Conservation (phyloP, 164 flowering plant species). For the Magnolia sinica region DNA sequence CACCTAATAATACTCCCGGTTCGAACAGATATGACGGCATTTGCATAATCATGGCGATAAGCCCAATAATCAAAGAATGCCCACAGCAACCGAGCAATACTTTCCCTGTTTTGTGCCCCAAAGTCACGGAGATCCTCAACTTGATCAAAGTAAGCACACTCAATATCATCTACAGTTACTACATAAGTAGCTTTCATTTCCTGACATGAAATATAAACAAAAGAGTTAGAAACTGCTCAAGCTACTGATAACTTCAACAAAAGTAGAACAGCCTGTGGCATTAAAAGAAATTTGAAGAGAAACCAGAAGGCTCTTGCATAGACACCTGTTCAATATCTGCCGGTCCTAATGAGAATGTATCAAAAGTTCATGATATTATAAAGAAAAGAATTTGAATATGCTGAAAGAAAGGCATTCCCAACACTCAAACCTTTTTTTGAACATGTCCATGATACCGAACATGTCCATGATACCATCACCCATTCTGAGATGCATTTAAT, state of each 20-base stretch:
- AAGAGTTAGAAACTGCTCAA: background rate
- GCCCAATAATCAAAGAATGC: constrained; percentile 97
- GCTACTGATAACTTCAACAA: background rate
- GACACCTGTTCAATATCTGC: background rate
- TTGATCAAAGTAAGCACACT: constrained; percentile 78
- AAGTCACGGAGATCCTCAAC: constrained; percentile 66
- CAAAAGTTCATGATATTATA: background rate
- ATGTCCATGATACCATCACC: background rate
- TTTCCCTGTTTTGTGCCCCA: constrained; percentile 73
- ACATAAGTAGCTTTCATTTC: constrained; percentile 66
- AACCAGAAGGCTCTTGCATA: background rate
- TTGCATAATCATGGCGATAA: constrained; percentile 82
- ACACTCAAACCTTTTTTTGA: background rate
- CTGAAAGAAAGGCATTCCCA: background rate
- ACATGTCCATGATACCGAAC: background rate
- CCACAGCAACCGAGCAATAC: constrained; percentile 70
- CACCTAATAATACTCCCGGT: constrained; percentile 76
- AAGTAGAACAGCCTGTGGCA: background rate
- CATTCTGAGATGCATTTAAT: background rate
- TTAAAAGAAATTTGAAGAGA: background rate
- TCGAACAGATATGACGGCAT: constrained; percentile 81
- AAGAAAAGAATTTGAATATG: background rate
- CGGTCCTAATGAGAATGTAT: too few relatives aligned
- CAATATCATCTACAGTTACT: constrained; percentile 57
- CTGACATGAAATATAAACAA: constrained; percentile 33